These are phyloP conservation scores for Tarenaya hassleriana DNA, from an alignment of 345 rosid species.

Conservation along the genomic window DNA sequence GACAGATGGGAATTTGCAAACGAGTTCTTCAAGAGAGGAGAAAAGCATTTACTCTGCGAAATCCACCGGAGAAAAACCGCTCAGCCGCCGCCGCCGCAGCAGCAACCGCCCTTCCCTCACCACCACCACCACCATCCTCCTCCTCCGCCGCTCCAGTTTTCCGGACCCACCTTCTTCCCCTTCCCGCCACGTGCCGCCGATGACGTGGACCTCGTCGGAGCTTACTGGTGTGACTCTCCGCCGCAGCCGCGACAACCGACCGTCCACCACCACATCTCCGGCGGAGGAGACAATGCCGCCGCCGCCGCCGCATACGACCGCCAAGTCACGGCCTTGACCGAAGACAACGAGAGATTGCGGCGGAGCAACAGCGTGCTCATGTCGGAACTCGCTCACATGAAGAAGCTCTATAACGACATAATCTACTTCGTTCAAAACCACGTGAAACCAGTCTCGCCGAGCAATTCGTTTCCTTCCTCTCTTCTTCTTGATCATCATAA, in stretches of 20 bases:
- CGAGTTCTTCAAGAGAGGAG: constrained; percentile 88
- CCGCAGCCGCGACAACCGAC: constrained; percentile 28
- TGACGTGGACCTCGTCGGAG: constrained; percentile 23
- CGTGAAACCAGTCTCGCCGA: constrained; percentile 72
- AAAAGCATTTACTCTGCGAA: constrained; percentile 86
- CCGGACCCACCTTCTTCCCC: constrained; percentile 45
- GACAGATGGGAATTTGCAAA: constrained; percentile 98
- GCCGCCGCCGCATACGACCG: constrained; percentile 21
- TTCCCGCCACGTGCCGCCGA: constrained; percentile 53
- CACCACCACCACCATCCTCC: constrained; percentile 42
- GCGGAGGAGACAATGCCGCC: background rate
- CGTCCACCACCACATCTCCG: background rate
- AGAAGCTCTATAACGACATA: constrained; percentile 84
- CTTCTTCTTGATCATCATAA: constrained; percentile 37
- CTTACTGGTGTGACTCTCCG: constrained; percentile 61
- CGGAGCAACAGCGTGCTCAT: constrained; percentile 67
- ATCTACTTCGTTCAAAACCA: constrained; percentile 90
- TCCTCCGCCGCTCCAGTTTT: constrained; percentile 37
- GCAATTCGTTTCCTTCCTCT: constrained; percentile 47
- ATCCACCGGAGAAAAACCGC: constrained; percentile 87
- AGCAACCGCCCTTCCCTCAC: constrained; percentile 41
- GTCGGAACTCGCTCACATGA: constrained; percentile 88
- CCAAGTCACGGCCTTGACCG: constrained; percentile 56
- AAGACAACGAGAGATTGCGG: constrained; percentile 79
- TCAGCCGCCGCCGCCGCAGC: constrained; percentile 56